phyloP scores from a whole-genome alignment of 2,329 filamentous ascomycete genomes.

The Diaporthe sp. region DNA sequence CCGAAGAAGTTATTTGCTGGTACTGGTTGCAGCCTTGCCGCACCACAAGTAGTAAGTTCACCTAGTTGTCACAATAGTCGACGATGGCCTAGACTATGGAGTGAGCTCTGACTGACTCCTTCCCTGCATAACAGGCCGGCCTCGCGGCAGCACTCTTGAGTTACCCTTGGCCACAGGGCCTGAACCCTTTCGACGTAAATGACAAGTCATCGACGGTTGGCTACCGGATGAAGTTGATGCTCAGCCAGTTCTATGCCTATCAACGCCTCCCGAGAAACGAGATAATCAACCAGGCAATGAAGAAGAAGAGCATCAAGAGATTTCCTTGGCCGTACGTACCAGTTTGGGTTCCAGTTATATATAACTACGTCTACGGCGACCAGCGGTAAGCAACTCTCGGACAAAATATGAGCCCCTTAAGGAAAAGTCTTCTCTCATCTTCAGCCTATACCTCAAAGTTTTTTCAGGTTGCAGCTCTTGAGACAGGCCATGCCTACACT shows the following conservation, averaged over 20 bases:
- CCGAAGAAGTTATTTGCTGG: background rate
- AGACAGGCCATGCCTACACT: background rate
- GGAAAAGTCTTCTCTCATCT: background rate
- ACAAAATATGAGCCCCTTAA: background rate
- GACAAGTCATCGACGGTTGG: background rate
- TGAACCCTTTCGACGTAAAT: background rate
- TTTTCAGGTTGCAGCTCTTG: background rate
- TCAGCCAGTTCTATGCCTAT: background rate
- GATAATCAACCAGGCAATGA: conserved; percentile 4
- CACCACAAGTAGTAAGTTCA: conserved; percentile 1
- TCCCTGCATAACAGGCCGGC: background rate
- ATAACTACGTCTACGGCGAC: background rate
- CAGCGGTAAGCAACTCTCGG: background rate
- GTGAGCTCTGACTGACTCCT: background rate
- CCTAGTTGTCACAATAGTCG: background rate
- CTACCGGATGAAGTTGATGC: background rate
- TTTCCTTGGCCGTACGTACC: background rate
- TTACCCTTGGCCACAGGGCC: background rate
- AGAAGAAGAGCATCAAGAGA: background rate
- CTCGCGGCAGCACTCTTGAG: conserved; percentile 1
- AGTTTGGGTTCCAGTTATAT: background rate
- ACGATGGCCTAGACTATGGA: background rate
- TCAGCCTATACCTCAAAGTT: background rate
- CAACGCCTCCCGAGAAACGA: background rate
- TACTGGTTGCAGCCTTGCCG: background rate